Evolutionary conservation across 371 early-diverging fungal genomes (phyloP), one percentile per base, ranked within the genome.

Genomic region (Nematocida major): DNA sequence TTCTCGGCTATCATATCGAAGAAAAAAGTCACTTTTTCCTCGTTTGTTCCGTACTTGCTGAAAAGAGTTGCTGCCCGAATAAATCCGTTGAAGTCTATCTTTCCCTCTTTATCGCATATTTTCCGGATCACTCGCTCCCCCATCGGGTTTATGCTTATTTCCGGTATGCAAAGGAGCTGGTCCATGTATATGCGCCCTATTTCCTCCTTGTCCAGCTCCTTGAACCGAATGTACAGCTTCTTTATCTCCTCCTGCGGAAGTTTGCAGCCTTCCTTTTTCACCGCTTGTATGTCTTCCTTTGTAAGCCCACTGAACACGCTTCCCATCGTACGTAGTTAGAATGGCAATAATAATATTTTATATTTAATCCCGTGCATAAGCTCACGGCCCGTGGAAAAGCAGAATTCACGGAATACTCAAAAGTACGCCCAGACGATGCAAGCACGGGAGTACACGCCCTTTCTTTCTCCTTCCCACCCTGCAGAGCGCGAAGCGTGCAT

Each of bases 141-240:
- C 9, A 73, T 15, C 26, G 76, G 76, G 40, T 73, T 73, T 11
- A 73, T 73, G 51, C 76, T 73, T 73, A 73, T 73, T 49, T 73
- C 76, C 15, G 76, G 76, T 7, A 73, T 73, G 47, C 76, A 73
- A 15, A 73, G 49, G 11, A 73, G 63, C n/a, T 36, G 42, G n/a
- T 73, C 63, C 39, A 73, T 18, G 45, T 66, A 73, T 30, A 73
- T 39, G 22, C 76, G 32, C 42, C 76, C 76, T 15, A 73, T 61
- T 53, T 73, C 76, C 22, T 73, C 76, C 38, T 73, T 73, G 34
- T 73, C 76, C 42, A 73, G 54, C 15, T 62, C 61, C 39, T 54
- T 61, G 47, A 73, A 73, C 38, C 76, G 18, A 18, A 24, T 73
- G 43, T 73, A 73, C 2, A 61, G 40, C n/a, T 32, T 42, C 32